Evolutionary conservation across 2,329 filamentous ascomycete species (phyloP).

Genomic region (Mycosphaerella sp.): DNA sequence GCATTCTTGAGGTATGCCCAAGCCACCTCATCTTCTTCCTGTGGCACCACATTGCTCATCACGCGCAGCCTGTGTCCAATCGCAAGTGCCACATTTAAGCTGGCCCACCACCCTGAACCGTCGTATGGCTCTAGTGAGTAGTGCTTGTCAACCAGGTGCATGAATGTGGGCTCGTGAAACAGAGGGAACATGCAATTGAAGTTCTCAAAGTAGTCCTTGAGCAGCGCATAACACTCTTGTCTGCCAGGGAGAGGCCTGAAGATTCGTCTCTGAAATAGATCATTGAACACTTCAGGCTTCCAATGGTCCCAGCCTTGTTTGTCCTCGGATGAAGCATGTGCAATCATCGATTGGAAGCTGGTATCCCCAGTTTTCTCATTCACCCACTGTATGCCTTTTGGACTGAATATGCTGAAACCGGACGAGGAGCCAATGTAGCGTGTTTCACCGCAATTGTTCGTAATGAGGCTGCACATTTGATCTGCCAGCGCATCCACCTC

Average conservation of each 20-base stretch:
- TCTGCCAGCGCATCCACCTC: slow-evolving; percentile 67
- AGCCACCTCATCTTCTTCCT: slow-evolving; percentile 87
- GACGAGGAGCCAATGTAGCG: slow-evolving; percentile 96
- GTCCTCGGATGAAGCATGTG: slow-evolving; percentile 73
- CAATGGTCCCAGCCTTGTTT: slow-evolving; percentile 96
- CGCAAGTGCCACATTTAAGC: slow-evolving; percentile 87
- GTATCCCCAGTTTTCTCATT: slow-evolving; percentile 95
- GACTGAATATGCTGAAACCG: slow-evolving; percentile 97
- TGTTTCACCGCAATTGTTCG: slow-evolving; percentile 89
- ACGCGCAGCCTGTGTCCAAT: slow-evolving; percentile 87
- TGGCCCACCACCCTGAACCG: slow-evolving; percentile 97
- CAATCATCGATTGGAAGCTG: slow-evolving; percentile 93
- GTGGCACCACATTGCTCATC: slow-evolving; percentile 87
- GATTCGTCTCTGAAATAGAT: slow-evolving; percentile 78
- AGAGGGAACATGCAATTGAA: slow-evolving; percentile 99
- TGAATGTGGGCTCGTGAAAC: slow-evolving; percentile 96
- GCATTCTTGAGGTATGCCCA: slow-evolving; percentile 97
- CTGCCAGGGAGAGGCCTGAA: slow-evolving; percentile 80
- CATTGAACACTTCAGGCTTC: slow-evolving; percentile 95
- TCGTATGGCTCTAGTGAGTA: slow-evolving; percentile 91
- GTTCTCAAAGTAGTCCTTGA: slow-evolving; percentile 94
- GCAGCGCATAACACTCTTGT: slow-evolving; percentile 76
- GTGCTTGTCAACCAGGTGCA: slow-evolving; percentile 91
- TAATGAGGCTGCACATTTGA: slow-evolving; percentile 98
- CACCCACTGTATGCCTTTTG: slow-evolving; percentile 97